Evolutionary conservation across 1,139 yeast genomes (phyloP).

Genomic region (Candida sojae): DNA sequence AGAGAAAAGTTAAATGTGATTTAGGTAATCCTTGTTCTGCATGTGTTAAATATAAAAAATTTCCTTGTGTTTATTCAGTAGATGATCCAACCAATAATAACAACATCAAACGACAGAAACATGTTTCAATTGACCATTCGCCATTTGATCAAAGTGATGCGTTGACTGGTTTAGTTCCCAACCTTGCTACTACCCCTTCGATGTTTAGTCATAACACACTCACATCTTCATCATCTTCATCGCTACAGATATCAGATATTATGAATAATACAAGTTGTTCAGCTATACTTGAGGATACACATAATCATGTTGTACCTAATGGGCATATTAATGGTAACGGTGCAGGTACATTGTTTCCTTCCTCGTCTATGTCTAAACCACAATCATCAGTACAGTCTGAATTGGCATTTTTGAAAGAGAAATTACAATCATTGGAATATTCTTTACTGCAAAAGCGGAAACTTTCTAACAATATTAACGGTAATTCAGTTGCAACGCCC

Average conservation of each 20-base stretch:
- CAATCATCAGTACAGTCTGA: constrained; percentile 18
- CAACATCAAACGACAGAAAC: not conserved
- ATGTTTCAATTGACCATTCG: not conserved
- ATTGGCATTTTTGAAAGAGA: constrained; percentile 18
- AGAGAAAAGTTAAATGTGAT: constrained; percentile 46
- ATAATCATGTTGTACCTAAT: not conserved
- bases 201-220: not conserved
- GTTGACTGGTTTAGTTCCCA: not conserved
- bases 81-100: constrained; percentile 6
- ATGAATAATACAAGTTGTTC: not conserved
- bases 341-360: not conserved
- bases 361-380: not conserved
- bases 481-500: not conserved
- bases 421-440: constrained; percentile 16
- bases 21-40: constrained; percentile 43
- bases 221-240: not conserved
- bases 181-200: not conserved
- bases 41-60: constrained; percentile 37
- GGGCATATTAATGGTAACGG: not conserved
- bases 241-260: not conserved
- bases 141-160: not conserved
- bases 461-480: not conserved
- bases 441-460: constrained; percentile 6
- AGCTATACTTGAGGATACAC: not conserved
- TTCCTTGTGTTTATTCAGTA: constrained; percentile 24